phyloP scores from a whole-genome alignment of 148 eudicot genomes.

The Vaccinium myrtillus region DNA sequence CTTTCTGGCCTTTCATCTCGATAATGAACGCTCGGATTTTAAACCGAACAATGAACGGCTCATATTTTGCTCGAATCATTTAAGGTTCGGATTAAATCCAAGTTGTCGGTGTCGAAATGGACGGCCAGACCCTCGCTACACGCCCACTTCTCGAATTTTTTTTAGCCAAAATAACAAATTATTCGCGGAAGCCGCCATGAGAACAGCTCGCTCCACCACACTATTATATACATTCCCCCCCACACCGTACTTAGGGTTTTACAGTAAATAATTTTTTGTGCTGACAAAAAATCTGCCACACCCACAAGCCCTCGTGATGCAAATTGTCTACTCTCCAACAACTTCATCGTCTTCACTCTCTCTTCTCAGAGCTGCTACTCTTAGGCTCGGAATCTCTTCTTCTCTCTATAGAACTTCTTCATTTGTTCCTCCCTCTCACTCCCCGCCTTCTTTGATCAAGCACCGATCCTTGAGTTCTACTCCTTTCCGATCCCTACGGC shows the following conservation, averaged over 20 bases:
- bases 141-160: too few species aligned
- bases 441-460: conserved; percentile 29
- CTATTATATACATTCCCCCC: neutral
- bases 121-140: too few species aligned
- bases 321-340: conserved; percentile 13
- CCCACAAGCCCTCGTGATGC: conserved; percentile 21
- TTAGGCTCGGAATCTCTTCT: conserved; percentile 36
- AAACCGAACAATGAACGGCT: too few species aligned
- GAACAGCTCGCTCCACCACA: too few species aligned
- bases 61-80: too few species aligned
- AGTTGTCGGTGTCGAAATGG: too few species aligned
- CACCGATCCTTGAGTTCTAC: conserved; percentile 35
- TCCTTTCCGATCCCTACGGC: conserved; percentile 43
- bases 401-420: conserved; percentile 24
- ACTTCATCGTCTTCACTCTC: conserved; percentile 28
- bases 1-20: too few species aligned
- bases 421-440: too few species aligned
- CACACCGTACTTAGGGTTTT: neutral
- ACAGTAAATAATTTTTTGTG: neutral
- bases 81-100: too few species aligned
- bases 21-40: too few species aligned
- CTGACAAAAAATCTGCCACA: neutral
- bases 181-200: too few species aligned
- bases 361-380: conserved; percentile 41
- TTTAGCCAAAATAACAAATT: too few species aligned